Evolutionary conservation across 2,329 filamentous ascomycete species (phyloP).

Genomic region (Parasarocladium wereldwijsianum): DNA sequence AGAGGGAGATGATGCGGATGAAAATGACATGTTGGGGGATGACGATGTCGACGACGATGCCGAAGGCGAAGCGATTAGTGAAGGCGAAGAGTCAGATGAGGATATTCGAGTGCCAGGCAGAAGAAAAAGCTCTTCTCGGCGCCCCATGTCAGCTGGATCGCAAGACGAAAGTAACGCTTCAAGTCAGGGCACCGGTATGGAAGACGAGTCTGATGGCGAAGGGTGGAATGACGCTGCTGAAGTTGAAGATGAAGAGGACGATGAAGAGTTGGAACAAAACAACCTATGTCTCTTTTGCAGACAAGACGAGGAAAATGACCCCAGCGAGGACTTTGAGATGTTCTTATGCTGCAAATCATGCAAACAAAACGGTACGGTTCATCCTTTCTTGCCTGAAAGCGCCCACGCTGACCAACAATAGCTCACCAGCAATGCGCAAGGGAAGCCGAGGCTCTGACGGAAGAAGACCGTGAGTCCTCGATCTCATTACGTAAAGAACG

Average conservation of each 20-base stretch:
- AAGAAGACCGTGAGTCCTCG: constrained; percentile 16
- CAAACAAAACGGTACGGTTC: constrained; percentile 62
- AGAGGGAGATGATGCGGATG: constrained; percentile 39
- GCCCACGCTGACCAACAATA: constrained; percentile 32
- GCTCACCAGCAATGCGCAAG: constrained; percentile 85
- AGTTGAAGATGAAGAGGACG: constrained; percentile 42
- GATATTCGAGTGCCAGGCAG: no score
- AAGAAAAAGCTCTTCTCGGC: no score
- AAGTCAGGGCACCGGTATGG: constrained; percentile 31
- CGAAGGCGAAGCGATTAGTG: constrained; percentile 19
- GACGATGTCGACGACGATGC: constrained; percentile 18
- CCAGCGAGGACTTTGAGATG: constrained; percentile 65
- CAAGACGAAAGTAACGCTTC: constrained; percentile 27
- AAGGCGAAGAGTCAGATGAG: no score
- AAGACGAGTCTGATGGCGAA: constrained; percentile 35
- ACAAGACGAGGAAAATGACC: constrained; percentile 69
- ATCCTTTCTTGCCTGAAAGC: constrained; percentile 10
- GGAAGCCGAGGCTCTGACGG: constrained; percentile 33
- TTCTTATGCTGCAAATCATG: constrained; percentile 66
- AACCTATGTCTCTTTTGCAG: constrained; percentile 58
- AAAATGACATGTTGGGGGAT: constrained; percentile 28
- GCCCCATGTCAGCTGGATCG: constrained; percentile 9
- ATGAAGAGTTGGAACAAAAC: constrained; percentile 33
- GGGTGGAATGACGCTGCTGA: constrained; percentile 41
- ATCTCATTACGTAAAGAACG: constrained; percentile 6